phyloP scores from a whole-genome alignment of 78 protist genomes.

The Monosiga brevicollis region DNA sequence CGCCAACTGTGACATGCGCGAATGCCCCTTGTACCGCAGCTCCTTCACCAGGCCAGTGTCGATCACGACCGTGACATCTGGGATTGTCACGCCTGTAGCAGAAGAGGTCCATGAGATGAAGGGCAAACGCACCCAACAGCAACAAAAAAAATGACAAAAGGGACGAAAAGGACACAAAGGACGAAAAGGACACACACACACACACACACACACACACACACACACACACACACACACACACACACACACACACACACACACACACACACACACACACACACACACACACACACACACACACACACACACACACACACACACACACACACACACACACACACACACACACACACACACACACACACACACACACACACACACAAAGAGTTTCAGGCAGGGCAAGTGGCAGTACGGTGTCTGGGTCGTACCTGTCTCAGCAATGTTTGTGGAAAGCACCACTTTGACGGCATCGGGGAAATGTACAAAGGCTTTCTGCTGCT shows the following conservation, averaged over 20 bases:
- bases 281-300: background rate
- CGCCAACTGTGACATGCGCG: slow-evolving; percentile 34
- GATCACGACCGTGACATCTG: slow-evolving; percentile 55
- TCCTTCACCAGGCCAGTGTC: slow-evolving; percentile 67
- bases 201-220: background rate
- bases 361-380: background rate
- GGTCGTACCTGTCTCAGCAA: too few relatives aligned
- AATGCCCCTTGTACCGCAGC: slow-evolving; percentile 26
- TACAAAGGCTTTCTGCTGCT: too few relatives aligned
- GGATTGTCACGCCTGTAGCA: too few relatives aligned
- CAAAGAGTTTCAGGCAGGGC: background rate
- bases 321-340: background rate
- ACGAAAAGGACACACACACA: background rate
- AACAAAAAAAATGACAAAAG: too few relatives aligned
- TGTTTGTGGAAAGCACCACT: too few relatives aligned
- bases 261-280: background rate
- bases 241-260: background rate
- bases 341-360: background rate
- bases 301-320: background rate
- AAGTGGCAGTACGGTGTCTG: background rate
- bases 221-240: background rate
- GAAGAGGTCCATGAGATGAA: too few relatives aligned
- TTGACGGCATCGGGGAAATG: too few relatives aligned
- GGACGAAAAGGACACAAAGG: too few relatives aligned
- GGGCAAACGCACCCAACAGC: too few relatives aligned